Conservation (phyloP, 768 basidiomycete genomes). For the Kondoa malvinella region DNA sequence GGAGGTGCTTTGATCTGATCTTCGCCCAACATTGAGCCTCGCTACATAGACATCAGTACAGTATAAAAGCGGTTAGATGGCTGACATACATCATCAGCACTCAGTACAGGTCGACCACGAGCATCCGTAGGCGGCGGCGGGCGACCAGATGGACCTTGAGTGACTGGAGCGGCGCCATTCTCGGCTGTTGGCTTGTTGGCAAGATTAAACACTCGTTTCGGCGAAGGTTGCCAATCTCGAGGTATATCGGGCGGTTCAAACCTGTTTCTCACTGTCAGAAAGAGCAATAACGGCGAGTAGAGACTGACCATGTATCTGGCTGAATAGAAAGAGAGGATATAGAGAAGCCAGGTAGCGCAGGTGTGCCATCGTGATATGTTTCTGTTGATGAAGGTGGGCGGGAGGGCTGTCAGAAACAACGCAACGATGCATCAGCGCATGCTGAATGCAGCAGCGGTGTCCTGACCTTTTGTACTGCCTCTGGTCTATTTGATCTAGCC, state of each 20-base stretch:
- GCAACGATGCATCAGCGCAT: no score
- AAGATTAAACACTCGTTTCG: slow-evolving; percentile 31
- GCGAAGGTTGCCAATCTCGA: slow-evolving; percentile 67
- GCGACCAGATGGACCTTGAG: background rate
- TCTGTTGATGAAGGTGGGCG: background rate
- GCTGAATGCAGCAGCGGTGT: no score
- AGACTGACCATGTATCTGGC: slow-evolving; percentile 31
- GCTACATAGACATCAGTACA: slow-evolving; percentile 36
- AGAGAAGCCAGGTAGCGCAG: slow-evolving; percentile 57
- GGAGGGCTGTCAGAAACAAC: slow-evolving; percentile 5
- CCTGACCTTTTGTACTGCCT: no score
- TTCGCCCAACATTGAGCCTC: slow-evolving; percentile 71
- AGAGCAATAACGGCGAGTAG: background rate
- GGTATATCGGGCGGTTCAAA: slow-evolving; percentile 71
- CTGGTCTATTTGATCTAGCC: background rate
- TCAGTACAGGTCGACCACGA: slow-evolving; percentile 13
- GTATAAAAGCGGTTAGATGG: background rate
- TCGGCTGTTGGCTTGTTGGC: background rate
- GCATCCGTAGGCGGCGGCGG: background rate
- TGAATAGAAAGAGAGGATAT: slow-evolving; percentile 38
- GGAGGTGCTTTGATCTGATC: slow-evolving; percentile 49
- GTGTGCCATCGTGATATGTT: slow-evolving; percentile 55
- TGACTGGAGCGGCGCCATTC: background rate
- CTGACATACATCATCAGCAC: slow-evolving; percentile 17
- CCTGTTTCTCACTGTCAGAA: slow-evolving; percentile 36